Conservation (phyloP, 805 yeast species). For the Lipomyces mesembrius region DNA sequence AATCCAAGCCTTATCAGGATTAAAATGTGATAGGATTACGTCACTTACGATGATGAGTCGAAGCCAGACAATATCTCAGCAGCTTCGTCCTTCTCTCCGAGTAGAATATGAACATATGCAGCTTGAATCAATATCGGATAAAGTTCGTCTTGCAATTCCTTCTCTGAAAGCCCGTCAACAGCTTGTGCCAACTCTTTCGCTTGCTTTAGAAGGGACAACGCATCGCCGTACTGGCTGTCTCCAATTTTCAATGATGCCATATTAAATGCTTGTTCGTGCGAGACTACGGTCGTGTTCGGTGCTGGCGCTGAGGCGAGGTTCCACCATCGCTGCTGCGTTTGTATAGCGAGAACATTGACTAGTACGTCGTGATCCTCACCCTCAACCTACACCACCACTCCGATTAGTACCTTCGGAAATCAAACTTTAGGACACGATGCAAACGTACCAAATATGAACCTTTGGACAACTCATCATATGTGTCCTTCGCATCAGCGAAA, state of each 20-base stretch:
- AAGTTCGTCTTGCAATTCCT: conserved; percentile 57
- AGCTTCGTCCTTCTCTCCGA: conserved; percentile 49
- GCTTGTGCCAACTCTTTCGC: conserved; percentile 48
- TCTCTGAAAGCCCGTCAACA: conserved; percentile 48
- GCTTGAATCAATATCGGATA: conserved; percentile 64
- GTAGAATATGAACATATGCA: conserved; percentile 56
- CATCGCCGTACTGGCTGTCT: conserved; percentile 48
- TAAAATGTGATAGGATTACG: not conserved
- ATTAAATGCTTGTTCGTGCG: conserved; percentile 67
- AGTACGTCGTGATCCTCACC: conserved; percentile 58
- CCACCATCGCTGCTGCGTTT: conserved; percentile 52
- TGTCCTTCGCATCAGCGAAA: conserved; percentile 49
- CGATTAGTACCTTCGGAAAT: not conserved
- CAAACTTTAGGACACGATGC: not conserved
- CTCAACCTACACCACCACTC: conserved; percentile 32
- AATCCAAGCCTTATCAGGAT: not conserved
- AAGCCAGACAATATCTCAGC: conserved; percentile 47
- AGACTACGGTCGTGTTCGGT: conserved; percentile 24
- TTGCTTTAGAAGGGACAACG: conserved; percentile 52
- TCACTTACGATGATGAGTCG: conserved; percentile 34
- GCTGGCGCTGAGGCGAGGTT: conserved; percentile 1
- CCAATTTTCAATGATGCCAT: conserved; percentile 57
- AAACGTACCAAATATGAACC: conserved; percentile 28
- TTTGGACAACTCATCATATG: conserved; percentile 51
- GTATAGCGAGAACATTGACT: conserved; percentile 66